phyloP scores from a whole-genome alignment of 208 protist genomes.

The Leishmania guyanensis region DNA sequence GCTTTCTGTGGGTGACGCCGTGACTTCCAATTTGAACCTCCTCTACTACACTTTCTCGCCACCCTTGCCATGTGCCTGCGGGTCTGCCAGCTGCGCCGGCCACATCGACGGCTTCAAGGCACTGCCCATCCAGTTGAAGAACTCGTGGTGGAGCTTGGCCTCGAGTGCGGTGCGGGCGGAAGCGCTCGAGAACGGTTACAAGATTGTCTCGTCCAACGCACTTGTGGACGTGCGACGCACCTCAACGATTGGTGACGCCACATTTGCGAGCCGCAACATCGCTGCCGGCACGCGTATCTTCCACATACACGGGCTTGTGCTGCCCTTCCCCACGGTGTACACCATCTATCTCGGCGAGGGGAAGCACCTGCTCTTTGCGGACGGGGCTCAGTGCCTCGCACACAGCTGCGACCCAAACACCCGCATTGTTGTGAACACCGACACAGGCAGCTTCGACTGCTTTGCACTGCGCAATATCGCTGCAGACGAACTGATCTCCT shows the following conservation, averaged over 20 bases:
- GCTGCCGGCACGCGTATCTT: constrained; percentile 61
- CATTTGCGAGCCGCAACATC: constrained; percentile 60
- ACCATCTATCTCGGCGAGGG: constrained; percentile 82
- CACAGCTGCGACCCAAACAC: constrained; percentile 86
- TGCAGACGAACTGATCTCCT: constrained; percentile 64
- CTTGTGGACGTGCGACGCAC: constrained; percentile 42
- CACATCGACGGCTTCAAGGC: constrained; percentile 52
- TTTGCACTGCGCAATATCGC: constrained; percentile 69
- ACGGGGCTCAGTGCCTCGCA: constrained; percentile 76
- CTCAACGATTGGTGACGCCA: constrained; percentile 58
- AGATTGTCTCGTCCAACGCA: constrained; percentile 43
- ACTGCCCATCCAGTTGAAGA: constrained; percentile 39
- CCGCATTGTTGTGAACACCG: constrained; percentile 70
- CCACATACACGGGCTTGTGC: constrained; percentile 68
- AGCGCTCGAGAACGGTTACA: constrained; percentile 43
- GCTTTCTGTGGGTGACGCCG: constrained; percentile 59
- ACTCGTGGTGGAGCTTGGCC: constrained; percentile 46
- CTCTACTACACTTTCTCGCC: constrained; percentile 47
- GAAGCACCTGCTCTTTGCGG: constrained; percentile 78
- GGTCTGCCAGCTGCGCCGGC: constrained; percentile 34
- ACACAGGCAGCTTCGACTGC: constrained; percentile 63
- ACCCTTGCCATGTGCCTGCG: constrained; percentile 59
- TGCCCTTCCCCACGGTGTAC: constrained; percentile 85
- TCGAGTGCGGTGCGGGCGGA: constrained; percentile 42
- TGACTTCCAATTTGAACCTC: constrained; percentile 73